phyloP scores from a whole-genome alignment of 495 filamentous ascomycete species.

The Immersiella caudata region DNA sequence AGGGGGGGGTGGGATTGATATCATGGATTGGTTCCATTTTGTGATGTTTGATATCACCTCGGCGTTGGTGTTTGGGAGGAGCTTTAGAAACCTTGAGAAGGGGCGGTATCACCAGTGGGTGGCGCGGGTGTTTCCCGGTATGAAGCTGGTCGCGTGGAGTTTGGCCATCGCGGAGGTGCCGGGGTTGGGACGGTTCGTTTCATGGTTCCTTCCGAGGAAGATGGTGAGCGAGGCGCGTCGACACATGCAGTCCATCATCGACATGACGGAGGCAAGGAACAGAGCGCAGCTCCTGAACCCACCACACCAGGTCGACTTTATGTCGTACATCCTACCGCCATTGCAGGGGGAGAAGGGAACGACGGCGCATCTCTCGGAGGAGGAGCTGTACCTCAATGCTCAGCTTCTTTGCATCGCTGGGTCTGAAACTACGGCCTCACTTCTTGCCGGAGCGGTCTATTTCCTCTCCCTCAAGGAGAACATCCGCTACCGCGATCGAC shows the following conservation, averaged over 20 bases:
- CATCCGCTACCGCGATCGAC: constrained; percentile 32
- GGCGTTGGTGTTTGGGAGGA: constrained; percentile 59
- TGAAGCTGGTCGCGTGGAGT: constrained; percentile 24
- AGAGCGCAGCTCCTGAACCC: background rate
- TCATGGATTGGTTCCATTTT: constrained; percentile 58
- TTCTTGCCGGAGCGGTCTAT: constrained; percentile 51
- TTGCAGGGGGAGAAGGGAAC: background rate
- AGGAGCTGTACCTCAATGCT: constrained; percentile 30
- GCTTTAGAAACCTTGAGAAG: constrained; percentile 54
- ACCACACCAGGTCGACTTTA: constrained; percentile 44
- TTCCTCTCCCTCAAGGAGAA: constrained; percentile 50
- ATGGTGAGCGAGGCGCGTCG: constrained; percentile 17
- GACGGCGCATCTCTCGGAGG: background rate
- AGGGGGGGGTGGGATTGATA: constrained; percentile 25
- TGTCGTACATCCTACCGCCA: constrained; percentile 19
- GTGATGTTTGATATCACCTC: constrained; percentile 62
- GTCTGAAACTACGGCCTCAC: constrained; percentile 59
- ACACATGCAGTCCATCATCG: constrained; percentile 22
- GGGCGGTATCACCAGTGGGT: constrained; percentile 53
- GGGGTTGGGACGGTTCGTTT: constrained; percentile 16
- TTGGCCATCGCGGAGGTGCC: constrained; percentile 18
- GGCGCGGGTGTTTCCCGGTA: constrained; percentile 19
- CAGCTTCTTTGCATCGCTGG: constrained; percentile 34
- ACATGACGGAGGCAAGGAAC: constrained; percentile 21
- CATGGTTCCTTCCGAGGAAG: constrained; percentile 13